A percentile compares a stretch with the other conserved stretches of the same genome.
Conservation (phyloP, 225 moss, liverwort and hornwort species). For the Straminergon stramineum region DNA sequence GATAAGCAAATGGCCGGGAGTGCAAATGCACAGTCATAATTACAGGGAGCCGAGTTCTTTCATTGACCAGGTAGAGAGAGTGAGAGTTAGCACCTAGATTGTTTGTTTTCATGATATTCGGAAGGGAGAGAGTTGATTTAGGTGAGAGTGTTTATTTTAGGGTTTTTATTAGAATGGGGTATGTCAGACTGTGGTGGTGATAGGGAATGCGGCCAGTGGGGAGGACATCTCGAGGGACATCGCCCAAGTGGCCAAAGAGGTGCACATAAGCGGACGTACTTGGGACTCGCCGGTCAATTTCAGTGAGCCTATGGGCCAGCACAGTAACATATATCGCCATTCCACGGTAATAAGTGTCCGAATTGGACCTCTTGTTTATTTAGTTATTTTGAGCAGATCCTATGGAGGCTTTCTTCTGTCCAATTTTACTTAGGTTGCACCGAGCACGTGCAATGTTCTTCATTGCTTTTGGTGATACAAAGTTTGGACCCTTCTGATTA, state of each 20-base stretch:
- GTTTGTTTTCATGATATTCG: not conserved
- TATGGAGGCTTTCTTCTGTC: not conserved
- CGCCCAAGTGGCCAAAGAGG: slow-evolving; percentile 56
- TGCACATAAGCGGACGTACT: slow-evolving; percentile 65
- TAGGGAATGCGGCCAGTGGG: slow-evolving; percentile 69
- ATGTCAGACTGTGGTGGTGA: slow-evolving; percentile 71
- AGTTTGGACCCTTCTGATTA: not conserved
- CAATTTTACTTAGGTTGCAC: not conserved
- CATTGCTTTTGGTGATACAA: not conserved
- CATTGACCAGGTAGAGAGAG: slow-evolving; percentile 51
- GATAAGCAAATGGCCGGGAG: slow-evolving; percentile 71
- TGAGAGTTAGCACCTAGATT: not conserved
- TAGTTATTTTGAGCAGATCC: not conserved
- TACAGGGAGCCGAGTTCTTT: slow-evolving; percentile 70
- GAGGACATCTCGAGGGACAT: slow-evolving; percentile 66
- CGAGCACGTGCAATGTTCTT: not conserved
- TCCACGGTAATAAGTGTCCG: slow-evolving; percentile 33
- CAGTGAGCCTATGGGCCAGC: slow-evolving; percentile 15
- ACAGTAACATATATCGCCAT: slow-evolving; percentile 56
- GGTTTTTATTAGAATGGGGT: not conserved
- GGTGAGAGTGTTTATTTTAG: not conserved
- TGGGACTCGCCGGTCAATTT: slow-evolving; percentile 42
- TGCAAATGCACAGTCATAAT: slow-evolving; percentile 87
- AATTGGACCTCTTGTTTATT: not conserved
- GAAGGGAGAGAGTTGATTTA: not conserved